Conservation (phyloP, 306 rosid species). For the Astragalus glycyphyllos region DNA sequence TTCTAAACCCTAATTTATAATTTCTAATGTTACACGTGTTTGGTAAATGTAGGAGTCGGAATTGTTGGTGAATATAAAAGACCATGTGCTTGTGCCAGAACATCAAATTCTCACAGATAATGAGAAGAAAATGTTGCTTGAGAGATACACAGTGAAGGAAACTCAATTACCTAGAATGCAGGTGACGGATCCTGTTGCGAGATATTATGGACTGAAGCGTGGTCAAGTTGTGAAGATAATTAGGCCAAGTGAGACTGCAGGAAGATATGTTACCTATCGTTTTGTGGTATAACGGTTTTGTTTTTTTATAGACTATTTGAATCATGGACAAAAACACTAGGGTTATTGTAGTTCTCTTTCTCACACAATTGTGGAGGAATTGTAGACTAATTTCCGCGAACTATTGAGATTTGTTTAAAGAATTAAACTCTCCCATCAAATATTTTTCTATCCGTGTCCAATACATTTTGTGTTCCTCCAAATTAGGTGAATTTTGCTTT, state of each 20-base stretch:
- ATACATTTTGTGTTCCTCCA: no score
- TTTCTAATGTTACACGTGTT: not conserved
- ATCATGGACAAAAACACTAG: no score
- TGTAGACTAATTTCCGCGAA: no score
- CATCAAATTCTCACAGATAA: constrained; percentile 66
- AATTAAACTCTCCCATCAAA: no score
- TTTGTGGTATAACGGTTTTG: constrained; percentile 69
- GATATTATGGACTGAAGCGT: constrained; percentile 89
- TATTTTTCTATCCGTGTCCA: no score
- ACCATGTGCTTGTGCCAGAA: constrained; percentile 79
- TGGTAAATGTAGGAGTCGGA: constrained; percentile 73
- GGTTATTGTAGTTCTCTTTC: no score
- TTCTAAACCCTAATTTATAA: not conserved
- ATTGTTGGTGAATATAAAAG: constrained; percentile 69
- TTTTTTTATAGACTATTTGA: no score
- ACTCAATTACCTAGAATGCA: constrained; percentile 91
- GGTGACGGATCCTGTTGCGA: constrained; percentile 80
- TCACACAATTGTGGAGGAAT: no score
- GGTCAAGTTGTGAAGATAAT: constrained; percentile 92
- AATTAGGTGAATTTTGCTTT: no score
- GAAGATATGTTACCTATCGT: constrained; percentile 80
- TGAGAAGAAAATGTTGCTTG: constrained; percentile 84
- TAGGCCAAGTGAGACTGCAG: constrained; percentile 86
- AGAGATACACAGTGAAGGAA: constrained; percentile 85
- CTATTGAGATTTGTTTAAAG: no score